Base-by-base conservation (phyloP, 2,329 filamentous ascomycete genomes). In the Lasiodiplodia gonubiensis region DNA sequence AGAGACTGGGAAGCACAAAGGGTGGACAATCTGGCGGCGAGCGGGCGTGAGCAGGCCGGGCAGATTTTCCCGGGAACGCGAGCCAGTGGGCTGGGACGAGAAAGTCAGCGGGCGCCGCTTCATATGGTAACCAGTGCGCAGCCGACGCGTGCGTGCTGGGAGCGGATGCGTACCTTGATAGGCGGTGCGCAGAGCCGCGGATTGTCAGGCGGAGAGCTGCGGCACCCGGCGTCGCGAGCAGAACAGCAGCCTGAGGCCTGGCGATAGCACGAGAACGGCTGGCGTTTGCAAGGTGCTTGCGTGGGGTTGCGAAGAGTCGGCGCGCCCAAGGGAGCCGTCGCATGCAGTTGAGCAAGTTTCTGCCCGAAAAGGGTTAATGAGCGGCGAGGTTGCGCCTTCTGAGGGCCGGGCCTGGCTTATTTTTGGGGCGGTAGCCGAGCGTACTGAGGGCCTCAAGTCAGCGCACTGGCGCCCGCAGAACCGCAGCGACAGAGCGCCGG, bases 271-370 rank as follows among this genome's bases (percentile, higher is more conserved):
- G 55, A 60, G 55, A 60, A 46, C 25, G 37, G 37, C 55, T 8
- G 57, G 57, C 57, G 55, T 59, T 59, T 46, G 57, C 57, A 61
- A 61, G 37, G 39, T 27, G 57, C 57, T 33, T 61, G 57, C 57
- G 57, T 61, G 57, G 57, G 57, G 57, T 61, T 61, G 55, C 55
- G 39, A 61, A 61, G 57, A 61, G 57, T 61, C 57, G 57, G 57
- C 57, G 39, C 57, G 57, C 57, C 39, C 57, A 49, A 57, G 39
- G 39, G 39, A 61, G 55, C 55, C 55, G 55, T 61, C 57, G 39
- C 54, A 67, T 67, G 65, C 65, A 67, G 54, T 60, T 67, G 65
- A 67, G 65, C 65, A 67, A 49, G 55, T 67, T 67, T 53, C 55
- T 35, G 57, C 39, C 60, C 60, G 48, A 53, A 64, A 30, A n/a